Percentiles rank a stretch among this genome's conserved stretches.
phyloP scores from a whole-genome alignment of 306 rosid species.

The Prunus salicina region DNA sequence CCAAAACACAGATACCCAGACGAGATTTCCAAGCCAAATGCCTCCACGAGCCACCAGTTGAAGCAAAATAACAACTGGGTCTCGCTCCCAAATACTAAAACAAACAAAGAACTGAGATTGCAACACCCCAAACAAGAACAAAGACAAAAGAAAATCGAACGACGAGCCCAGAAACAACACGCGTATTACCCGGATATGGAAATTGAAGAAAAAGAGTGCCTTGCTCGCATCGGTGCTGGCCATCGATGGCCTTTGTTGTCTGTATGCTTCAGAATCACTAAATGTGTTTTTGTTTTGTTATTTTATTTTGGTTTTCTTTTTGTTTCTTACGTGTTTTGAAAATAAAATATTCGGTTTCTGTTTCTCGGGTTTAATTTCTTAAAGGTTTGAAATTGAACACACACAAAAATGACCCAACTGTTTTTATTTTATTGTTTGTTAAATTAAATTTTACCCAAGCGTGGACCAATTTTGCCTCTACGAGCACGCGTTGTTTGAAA shows the following conservation, averaged over 20 bases:
- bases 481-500: conserved; percentile 61
- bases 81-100: conserved; percentile 18
- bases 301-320: not conserved
- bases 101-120: conserved; percentile 13
- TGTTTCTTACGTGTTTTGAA: conserved; percentile 1
- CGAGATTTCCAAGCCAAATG: conserved; percentile 43
- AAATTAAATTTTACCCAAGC: conserved; percentile 25
- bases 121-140: conserved; percentile 2
- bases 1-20: conserved; percentile 46
- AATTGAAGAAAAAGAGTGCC: conserved; percentile 36
- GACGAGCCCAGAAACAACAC: conserved; percentile 33
- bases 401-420: not conserved
- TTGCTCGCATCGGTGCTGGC: conserved; percentile 38
- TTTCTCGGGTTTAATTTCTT: not conserved
- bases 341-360: conserved; percentile 5
- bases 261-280: conserved; percentile 37
- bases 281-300: conserved; percentile 18
- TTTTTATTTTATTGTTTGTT: not conserved
- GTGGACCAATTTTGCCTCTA: conserved; percentile 38
- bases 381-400: not conserved
- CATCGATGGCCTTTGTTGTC: conserved; percentile 37
- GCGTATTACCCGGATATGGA: conserved; percentile 37
- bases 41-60: conserved; percentile 30
- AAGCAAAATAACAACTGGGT: conserved; percentile 20
- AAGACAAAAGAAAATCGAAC: conserved; percentile 24